Evolutionary conservation across 441 rosid genomes (phyloP).

Genomic region (Arabidopsis lyrata): DNA sequence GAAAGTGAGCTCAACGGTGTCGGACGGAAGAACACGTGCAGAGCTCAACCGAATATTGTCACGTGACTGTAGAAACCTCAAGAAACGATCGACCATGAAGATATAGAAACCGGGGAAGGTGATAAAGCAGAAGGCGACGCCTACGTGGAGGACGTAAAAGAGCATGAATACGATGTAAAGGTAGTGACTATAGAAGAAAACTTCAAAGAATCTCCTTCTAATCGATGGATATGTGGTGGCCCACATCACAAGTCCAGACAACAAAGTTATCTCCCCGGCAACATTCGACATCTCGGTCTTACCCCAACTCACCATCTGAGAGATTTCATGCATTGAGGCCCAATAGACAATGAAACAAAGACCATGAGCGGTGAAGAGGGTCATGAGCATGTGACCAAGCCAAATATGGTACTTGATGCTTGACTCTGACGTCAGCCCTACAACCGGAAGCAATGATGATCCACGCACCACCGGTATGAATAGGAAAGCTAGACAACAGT

Average conservation of each 20-base stretch:
- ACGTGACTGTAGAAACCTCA: constrained; percentile 70
- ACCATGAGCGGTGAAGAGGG: constrained; percentile 62
- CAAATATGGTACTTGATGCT: constrained; percentile 77
- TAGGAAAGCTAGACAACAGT: constrained; percentile 56
- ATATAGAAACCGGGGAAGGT: constrained; percentile 69
- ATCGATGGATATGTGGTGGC: constrained; percentile 55
- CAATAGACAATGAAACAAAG: constrained; percentile 53
- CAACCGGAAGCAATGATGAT: constrained; percentile 58
- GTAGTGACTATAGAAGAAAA: constrained; percentile 65
- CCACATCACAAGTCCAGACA: constrained; percentile 62
- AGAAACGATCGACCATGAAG: constrained; percentile 68
- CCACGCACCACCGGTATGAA: constrained; percentile 74
- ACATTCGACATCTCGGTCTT: constrained; percentile 49
- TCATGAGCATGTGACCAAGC: constrained; percentile 67
- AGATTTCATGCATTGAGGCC: constrained; percentile 47
- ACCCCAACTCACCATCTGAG: constrained; percentile 57
- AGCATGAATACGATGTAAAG: constrained; percentile 63
- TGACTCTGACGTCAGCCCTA: constrained; percentile 67
- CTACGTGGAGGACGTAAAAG: constrained; percentile 68
- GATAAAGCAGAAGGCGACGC: constrained; percentile 52
- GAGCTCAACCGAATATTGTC: constrained; percentile 51
- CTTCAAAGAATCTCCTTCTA: constrained; percentile 58
- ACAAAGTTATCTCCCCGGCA: constrained; percentile 64
- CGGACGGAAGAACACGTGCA: constrained; percentile 57
- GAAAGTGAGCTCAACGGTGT: constrained; percentile 58